Evolutionary conservation across 371 early-diverging fungal species (phyloP).

Genomic region (Mucor lusitanicus): DNA sequence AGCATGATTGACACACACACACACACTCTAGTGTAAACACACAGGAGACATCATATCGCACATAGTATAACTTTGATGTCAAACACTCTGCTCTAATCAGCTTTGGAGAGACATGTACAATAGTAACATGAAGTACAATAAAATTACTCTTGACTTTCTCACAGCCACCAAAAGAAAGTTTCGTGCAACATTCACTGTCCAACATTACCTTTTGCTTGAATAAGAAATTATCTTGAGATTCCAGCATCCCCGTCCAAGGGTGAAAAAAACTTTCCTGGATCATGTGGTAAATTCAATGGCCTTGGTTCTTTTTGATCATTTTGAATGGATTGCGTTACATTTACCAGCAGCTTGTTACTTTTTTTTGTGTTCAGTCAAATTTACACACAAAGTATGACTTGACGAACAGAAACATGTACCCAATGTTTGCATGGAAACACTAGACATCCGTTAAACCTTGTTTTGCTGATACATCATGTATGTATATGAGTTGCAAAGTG

Average conservation of each 20-base stretch:
- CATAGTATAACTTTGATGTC: background rate
- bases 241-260: background rate
- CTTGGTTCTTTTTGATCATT: background rate
- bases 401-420: background rate
- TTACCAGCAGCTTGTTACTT: background rate
- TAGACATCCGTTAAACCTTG: background rate
- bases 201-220: background rate
- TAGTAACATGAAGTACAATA: background rate
- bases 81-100: background rate
- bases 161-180: background rate
- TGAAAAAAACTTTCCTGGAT: background rate
- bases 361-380: background rate
- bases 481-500: background rate
- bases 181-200: background rate
- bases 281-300: background rate
- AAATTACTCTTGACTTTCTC: background rate
- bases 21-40: background rate
- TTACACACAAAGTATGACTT: background rate
- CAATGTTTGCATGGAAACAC: background rate
- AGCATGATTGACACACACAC: background rate
- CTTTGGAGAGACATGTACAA: background rate
- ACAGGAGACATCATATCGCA: background rate
- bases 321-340: background rate
- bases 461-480: background rate
- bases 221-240: background rate